Evolutionary conservation across 495 filamentous ascomycete genomes (phyloP).

Genomic region (Choiromyces venosus): DNA sequence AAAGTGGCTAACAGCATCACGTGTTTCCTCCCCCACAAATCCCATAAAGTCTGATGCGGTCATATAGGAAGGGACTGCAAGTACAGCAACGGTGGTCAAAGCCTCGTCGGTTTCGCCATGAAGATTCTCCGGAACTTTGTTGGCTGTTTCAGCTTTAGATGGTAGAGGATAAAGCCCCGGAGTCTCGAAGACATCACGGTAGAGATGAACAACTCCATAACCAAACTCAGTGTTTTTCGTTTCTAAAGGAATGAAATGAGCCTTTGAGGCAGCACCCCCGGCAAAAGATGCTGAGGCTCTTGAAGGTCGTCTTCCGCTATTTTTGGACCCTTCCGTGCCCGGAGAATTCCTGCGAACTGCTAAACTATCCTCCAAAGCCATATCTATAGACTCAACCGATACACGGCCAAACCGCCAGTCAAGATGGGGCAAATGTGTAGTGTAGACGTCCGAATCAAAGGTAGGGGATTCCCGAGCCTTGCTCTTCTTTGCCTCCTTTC

Average conservation of each 20-base stretch:
- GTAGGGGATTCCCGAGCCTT: conserved; percentile 26
- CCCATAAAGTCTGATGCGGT: conserved; percentile 86
- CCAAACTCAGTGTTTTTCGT: conserved; percentile 73
- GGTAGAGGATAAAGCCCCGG: conserved; percentile 48
- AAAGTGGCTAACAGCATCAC: conserved; percentile 86
- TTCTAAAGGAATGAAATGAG: conserved; percentile 67
- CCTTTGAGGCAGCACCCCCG: conserved; percentile 54
- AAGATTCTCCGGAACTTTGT: conserved; percentile 19
- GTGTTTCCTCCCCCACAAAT: conserved; percentile 84
- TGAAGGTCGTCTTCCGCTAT: background rate
- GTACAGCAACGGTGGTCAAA: conserved; percentile 86
- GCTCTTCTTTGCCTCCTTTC: conserved; percentile 13
- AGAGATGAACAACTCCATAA: conserved; percentile 91
- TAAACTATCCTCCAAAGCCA: conserved; percentile 46
- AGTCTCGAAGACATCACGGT: conserved; percentile 76
- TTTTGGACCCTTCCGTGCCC: conserved; percentile 27
- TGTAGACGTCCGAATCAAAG: background rate
- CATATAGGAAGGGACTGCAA: conserved; percentile 90
- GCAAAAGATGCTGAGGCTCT: conserved; percentile 9
- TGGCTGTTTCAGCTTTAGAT: conserved; percentile 16
- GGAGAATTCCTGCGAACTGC: conserved; percentile 39
- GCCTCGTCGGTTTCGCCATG: conserved; percentile 48
- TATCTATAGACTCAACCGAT: conserved; percentile 63
- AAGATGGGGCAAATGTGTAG: conserved; percentile 12
- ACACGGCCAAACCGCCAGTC: conserved; percentile 64